phyloP scores from a whole-genome alignment of 2,329 filamentous ascomycete species.

The Colletotrichum lini region DNA sequence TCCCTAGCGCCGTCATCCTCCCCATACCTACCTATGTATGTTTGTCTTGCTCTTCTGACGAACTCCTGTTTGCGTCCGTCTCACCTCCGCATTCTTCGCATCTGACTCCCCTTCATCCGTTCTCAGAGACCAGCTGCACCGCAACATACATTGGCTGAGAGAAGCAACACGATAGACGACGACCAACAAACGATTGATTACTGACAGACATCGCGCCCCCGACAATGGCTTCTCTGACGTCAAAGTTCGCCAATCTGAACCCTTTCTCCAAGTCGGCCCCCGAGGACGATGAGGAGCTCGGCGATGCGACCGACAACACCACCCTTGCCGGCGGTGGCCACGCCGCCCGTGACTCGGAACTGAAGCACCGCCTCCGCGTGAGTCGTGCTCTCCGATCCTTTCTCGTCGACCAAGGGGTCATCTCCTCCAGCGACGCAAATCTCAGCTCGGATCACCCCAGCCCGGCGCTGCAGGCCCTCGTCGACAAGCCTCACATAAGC shows the following conservation, averaged over 20 bases:
- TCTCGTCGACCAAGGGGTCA: constrained; percentile 65
- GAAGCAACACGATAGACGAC: constrained; percentile 3
- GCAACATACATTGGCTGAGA: neutral
- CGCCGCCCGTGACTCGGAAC: constrained; percentile 61
- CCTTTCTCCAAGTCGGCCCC: constrained; percentile 51
- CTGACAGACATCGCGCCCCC: neutral
- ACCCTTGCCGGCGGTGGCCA: constrained; percentile 74
- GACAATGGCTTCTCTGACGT: constrained; percentile 31
- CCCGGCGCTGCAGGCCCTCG: constrained; percentile 62
- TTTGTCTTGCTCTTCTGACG: neutral
- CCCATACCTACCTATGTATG: neutral
- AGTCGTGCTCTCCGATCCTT: constrained; percentile 71
- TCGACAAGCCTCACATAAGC: constrained; percentile 70
- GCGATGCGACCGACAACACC: constrained; percentile 64
- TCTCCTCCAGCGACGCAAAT: constrained; percentile 65
- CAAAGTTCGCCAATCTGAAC: constrained; percentile 55
- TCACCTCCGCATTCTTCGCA: neutral
- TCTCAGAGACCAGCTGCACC: neutral
- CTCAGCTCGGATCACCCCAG: constrained; percentile 57
- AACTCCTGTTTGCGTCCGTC: neutral
- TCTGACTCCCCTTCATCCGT: constrained; percentile 1
- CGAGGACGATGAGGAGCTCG: constrained; percentile 63
- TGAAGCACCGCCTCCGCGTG: constrained; percentile 69
- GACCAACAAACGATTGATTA: no score
- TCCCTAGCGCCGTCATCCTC: constrained; percentile 4